phyloP scores from a whole-genome alignment of 345 rosid species.

The Cardamine resedifolia region DNA sequence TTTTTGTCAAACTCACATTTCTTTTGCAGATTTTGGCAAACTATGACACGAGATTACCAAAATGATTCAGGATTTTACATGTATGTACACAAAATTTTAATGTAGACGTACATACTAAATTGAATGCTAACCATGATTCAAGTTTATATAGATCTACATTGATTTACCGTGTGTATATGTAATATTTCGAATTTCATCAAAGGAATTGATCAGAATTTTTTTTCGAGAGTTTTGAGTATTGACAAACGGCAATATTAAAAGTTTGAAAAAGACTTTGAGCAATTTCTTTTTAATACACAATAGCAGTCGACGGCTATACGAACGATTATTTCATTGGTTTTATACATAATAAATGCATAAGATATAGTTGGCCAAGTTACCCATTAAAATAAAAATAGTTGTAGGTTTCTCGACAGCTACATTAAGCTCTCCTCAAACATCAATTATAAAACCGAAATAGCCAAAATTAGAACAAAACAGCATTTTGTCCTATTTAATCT shows the following conservation, averaged over 20 bases:
- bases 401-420: slow-evolving; percentile 34
- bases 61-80: neutral
- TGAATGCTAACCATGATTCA: neutral
- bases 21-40: neutral
- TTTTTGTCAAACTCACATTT: neutral
- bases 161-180: neutral
- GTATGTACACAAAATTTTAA: neutral
- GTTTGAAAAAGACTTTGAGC: neutral
- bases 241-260: neutral
- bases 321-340: slow-evolving; percentile 15
- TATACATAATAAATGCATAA: slow-evolving; percentile 10
- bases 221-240: neutral
- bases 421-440: neutral
- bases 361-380: slow-evolving; percentile 15
- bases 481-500: neutral
- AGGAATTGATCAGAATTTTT: neutral
- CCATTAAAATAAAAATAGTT: slow-evolving; percentile 11
- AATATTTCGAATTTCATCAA: neutral
- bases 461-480: slow-evolving; percentile 18
- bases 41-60: neutral
- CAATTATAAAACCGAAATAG: slow-evolving; percentile 1
- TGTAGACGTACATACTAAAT: neutral
- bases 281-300: neutral
- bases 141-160: neutral
- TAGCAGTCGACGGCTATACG: slow-evolving; percentile 15